Conservation (phyloP, 1,284 basidiomycete species). For the Rugosomyces carneus region DNA sequence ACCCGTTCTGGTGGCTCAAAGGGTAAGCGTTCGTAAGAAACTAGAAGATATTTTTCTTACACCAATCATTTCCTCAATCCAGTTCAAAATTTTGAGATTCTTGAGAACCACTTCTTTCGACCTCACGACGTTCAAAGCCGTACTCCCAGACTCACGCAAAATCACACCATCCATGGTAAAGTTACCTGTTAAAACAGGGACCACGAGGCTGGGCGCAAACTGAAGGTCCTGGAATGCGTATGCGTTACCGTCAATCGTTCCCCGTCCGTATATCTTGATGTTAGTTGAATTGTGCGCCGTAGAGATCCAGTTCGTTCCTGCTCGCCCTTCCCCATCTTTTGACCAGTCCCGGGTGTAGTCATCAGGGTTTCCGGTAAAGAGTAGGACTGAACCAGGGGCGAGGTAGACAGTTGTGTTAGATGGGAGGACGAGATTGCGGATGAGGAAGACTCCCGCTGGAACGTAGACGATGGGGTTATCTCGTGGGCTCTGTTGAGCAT, state of each 20-base stretch:
- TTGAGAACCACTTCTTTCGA: slow-evolving; percentile 10
- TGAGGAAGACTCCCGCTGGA: slow-evolving; percentile 14
- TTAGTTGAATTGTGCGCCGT: slow-evolving; percentile 15
- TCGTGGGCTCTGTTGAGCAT: slow-evolving; percentile 4
- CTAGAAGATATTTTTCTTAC: background rate
- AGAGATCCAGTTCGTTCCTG: slow-evolving; percentile 17
- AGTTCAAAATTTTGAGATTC: slow-evolving; percentile 16
- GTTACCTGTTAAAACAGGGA: slow-evolving; percentile 13
- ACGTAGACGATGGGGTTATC: slow-evolving; percentile 14
- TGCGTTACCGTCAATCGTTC: slow-evolving; percentile 16
- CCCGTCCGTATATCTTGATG: slow-evolving; percentile 16
- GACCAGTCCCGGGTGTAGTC: slow-evolving; percentile 16
- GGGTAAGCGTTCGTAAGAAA: background rate
- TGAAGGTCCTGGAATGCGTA: slow-evolving; percentile 8
- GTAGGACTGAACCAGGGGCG: slow-evolving; percentile 16
- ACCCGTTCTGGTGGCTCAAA: slow-evolving; percentile 11
- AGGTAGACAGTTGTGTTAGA: slow-evolving; percentile 17
- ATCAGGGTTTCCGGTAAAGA: slow-evolving; percentile 12
- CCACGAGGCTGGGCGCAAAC: slow-evolving; percentile 14
- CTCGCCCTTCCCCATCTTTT: slow-evolving; percentile 11
- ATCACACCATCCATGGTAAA: slow-evolving; percentile 15
- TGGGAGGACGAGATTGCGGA: slow-evolving; percentile 17
- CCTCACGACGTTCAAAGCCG: slow-evolving; percentile 13
- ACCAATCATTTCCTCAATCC: slow-evolving; percentile 13
- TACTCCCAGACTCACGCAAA: slow-evolving; percentile 14